Conservation (phyloP, 2,329 filamentous ascomycete species). For the Aspergillaceae sp. region DNA sequence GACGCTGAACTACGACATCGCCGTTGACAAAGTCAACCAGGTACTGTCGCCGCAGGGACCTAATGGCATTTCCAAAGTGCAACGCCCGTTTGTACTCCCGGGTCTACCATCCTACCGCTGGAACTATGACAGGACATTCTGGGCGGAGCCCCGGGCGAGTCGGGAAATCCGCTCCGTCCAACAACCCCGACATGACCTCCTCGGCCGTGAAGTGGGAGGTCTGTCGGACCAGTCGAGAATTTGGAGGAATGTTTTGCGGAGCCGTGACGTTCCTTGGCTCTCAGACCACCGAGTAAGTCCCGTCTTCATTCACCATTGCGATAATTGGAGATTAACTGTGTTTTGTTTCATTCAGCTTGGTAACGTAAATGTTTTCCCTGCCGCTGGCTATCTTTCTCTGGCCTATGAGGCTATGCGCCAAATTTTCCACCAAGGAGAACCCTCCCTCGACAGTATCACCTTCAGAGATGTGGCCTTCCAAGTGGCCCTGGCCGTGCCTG, state of each 20-base stretch:
- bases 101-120: conserved; percentile 20
- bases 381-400: conserved; percentile 21
- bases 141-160: conserved; percentile 15
- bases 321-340: neutral
- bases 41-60: neutral
- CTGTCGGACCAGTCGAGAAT: conserved; percentile 3
- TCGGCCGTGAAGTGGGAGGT: conserved; percentile 11
- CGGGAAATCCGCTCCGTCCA: conserved; percentile 8
- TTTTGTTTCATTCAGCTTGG: conserved; percentile 5
- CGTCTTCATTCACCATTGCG: neutral
- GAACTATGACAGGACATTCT: conserved; percentile 13
- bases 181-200: conserved; percentile 13
- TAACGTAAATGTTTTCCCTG: conserved; percentile 17
- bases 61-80: neutral
- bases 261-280: conserved; percentile 20
- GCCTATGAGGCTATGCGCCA: conserved; percentile 18
- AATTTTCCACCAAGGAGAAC: neutral
- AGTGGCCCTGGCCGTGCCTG: conserved; percentile 12
- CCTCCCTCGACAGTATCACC: conserved; percentile 1
- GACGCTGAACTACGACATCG: conserved; percentile 1
- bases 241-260: conserved; percentile 22
- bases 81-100: neutral
- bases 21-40: conserved; percentile 2
- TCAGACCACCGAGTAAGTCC: conserved; percentile 12
- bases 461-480: conserved; percentile 15